These are phyloP conservation scores for Trametes punicea DNA, from an alignment of 768 basidiomycete genomes.

Conservation along the genomic window DNA sequence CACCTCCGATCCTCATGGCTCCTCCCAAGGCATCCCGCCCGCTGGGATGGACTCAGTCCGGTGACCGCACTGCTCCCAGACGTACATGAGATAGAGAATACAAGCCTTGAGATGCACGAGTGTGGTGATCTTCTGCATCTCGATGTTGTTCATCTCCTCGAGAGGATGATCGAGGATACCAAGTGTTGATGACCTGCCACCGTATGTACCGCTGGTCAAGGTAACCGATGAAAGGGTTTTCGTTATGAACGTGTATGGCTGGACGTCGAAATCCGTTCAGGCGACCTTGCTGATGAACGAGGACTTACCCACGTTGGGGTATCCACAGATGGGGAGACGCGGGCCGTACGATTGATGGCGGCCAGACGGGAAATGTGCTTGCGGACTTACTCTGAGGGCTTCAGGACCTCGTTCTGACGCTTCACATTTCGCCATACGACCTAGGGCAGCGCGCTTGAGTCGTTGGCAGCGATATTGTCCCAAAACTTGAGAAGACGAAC, in stretches of 20 bases:
- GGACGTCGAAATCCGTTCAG: slow-evolving; percentile 97
- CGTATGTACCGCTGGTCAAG: slow-evolving; percentile 98
- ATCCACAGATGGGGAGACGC: slow-evolving; percentile 98
- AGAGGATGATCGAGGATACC: slow-evolving; percentile 97
- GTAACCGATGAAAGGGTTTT: slow-evolving; percentile 99
- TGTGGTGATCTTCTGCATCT: slow-evolving; percentile 99
- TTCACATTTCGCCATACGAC: slow-evolving; percentile 99
- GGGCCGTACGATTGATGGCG: slow-evolving; percentile 95
- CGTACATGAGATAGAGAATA: slow-evolving; percentile 97
- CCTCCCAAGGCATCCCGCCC: too few species aligned
- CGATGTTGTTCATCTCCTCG: slow-evolving; percentile 99
- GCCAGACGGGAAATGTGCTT: slow-evolving; percentile 99
- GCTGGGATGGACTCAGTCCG: too few species aligned
- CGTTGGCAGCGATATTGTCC: slow-evolving; percentile 97
- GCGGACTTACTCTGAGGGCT: slow-evolving; percentile 97
- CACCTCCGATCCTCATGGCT: too few species aligned
- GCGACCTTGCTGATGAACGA: slow-evolving; percentile 99
- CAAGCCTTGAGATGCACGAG: slow-evolving; percentile 94
- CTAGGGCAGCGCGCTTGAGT: slow-evolving; percentile 94
- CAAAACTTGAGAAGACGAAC: slow-evolving; percentile 96
- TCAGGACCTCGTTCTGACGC: slow-evolving; percentile 96
- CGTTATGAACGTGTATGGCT: slow-evolving; percentile 99
- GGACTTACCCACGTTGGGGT: slow-evolving; percentile 99
- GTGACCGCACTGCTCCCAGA: slow-evolving; percentile 98
- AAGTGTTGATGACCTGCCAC: slow-evolving; percentile 99